Conservation (phyloP, 352 stramenopile genomes). For the Globisporangium mamillatum region DNA sequence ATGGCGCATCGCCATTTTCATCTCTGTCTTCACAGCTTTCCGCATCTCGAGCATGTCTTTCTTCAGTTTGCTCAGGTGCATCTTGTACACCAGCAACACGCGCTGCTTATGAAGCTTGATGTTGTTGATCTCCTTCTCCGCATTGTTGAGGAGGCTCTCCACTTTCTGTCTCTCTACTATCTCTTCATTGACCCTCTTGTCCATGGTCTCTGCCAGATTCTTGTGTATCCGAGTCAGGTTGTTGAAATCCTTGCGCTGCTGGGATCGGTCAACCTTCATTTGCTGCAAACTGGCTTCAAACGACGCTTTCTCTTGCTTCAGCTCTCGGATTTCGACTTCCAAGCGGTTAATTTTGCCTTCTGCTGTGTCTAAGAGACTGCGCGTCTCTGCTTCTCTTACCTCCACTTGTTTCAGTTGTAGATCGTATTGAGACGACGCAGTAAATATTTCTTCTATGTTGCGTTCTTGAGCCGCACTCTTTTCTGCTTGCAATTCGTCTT, state of each 20-base stretch:
- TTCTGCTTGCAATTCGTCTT: slow-evolving; percentile 26
- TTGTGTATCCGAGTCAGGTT: slow-evolving; percentile 69
- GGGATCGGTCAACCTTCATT: slow-evolving; percentile 31
- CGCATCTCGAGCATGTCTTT: slow-evolving; percentile 33
- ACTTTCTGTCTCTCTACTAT: slow-evolving; percentile 24
- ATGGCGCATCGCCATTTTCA: slow-evolving; percentile 28
- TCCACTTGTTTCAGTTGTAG: slow-evolving; percentile 26
- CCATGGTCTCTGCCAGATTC: slow-evolving; percentile 54
- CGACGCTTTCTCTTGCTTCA: slow-evolving; percentile 17
- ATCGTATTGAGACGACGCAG: slow-evolving; percentile 30
- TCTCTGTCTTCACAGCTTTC: slow-evolving; percentile 28
- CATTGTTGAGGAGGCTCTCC: slow-evolving; percentile 13
- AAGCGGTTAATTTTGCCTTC: slow-evolving; percentile 14
- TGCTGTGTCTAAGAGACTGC: slow-evolving; percentile 9
- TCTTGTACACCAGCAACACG: slow-evolving; percentile 25
- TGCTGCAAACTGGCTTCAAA: slow-evolving; percentile 10
- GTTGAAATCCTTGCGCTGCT: slow-evolving; percentile 60
- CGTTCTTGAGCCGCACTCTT: slow-evolving; percentile 22
- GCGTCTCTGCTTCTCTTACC: slow-evolving; percentile 20
- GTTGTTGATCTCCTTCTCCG: slow-evolving; percentile 26
- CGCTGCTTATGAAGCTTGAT: slow-evolving; percentile 27
- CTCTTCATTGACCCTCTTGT: slow-evolving; percentile 35
- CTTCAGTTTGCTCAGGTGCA: slow-evolving; percentile 28
- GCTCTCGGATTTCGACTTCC: slow-evolving; percentile 23
- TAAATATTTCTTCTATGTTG: slow-evolving; percentile 21